Evolutionary conservation across 2,329 filamentous ascomycete genomes (phyloP).

Genomic region (Colletotrichum scovillei): DNA sequence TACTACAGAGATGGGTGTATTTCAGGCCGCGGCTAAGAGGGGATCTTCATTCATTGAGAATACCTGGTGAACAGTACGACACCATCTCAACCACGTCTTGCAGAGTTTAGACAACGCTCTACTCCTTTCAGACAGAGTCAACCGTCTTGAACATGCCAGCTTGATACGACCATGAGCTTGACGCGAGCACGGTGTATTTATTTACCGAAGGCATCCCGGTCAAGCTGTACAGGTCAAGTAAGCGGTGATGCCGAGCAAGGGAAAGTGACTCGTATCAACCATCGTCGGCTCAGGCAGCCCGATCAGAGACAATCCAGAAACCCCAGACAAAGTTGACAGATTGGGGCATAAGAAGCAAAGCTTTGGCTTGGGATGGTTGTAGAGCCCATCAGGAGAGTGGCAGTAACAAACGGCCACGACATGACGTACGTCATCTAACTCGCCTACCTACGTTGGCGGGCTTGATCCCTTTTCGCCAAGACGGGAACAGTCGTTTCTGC

Average conservation of each 20-base stretch:
- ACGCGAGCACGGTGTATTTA: too few species aligned
- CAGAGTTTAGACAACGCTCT: background rate
- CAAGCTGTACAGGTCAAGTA: too few species aligned
- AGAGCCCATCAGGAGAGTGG: too few species aligned
- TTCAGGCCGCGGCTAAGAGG: background rate
- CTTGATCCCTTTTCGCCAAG: slow-evolving; percentile 30
- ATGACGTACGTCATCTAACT: slow-evolving; percentile 19
- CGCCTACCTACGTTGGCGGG: slow-evolving; percentile 1
- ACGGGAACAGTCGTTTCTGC: background rate
- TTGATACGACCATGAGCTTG: background rate
- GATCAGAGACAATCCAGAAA: background rate
- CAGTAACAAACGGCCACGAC: background rate
- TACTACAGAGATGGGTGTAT: background rate
- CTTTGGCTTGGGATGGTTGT: too few species aligned
- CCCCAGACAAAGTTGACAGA: background rate
- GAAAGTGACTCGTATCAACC: background rate
- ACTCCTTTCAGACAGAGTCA: background rate
- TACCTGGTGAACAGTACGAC: background rate
- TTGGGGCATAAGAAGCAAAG: background rate
- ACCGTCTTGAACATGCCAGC: background rate
- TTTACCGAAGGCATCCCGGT: too few species aligned
- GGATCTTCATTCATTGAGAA: background rate
- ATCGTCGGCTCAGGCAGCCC: background rate
- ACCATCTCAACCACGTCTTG: background rate
- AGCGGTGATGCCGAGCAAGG: too few species aligned